A percentile compares a stretch with the other conserved stretches of the same genome.
These are phyloP conservation scores for Trypanosoma lewisi DNA, from an alignment of 208 protist genomes.

Conservation along the genomic window DNA sequence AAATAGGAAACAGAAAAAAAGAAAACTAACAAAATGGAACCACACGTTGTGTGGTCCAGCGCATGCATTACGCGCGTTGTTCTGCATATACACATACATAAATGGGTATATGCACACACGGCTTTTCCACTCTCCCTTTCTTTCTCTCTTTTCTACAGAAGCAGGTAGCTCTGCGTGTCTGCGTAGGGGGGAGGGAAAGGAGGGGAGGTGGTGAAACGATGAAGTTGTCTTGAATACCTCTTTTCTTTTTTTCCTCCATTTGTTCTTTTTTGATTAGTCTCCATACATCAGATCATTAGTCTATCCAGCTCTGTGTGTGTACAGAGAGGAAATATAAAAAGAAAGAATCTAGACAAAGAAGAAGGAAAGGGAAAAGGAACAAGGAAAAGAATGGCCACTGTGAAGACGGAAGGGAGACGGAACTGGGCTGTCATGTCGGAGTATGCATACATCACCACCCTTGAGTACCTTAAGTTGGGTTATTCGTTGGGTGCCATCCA, in stretches of 20 bases:
- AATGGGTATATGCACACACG: constrained; percentile 8
- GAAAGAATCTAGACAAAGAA: neutral
- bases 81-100: constrained; percentile 11
- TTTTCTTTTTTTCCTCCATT: neutral
- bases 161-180: constrained; percentile 15
- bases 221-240: neutral
- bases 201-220: neutral
- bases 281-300: neutral
- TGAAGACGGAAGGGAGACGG: constrained; percentile 43
- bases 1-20: neutral
- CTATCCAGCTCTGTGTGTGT: neutral
- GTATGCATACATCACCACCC: constrained; percentile 45
- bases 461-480: constrained; percentile 46
- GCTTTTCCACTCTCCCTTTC: no score
- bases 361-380: neutral
- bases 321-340: neutral
- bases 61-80: neutral
- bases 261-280: neutral
- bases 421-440: constrained; percentile 36
- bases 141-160: constrained; percentile 12
- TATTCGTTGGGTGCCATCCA: constrained; percentile 44
- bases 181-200: neutral
- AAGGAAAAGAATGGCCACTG: constrained; percentile 28
- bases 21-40: neutral
- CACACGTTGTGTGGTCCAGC: neutral